Evolutionary conservation across 192 early-diverging fungal species (phyloP).

Genomic region (Lunasporangiospora selenospora): DNA sequence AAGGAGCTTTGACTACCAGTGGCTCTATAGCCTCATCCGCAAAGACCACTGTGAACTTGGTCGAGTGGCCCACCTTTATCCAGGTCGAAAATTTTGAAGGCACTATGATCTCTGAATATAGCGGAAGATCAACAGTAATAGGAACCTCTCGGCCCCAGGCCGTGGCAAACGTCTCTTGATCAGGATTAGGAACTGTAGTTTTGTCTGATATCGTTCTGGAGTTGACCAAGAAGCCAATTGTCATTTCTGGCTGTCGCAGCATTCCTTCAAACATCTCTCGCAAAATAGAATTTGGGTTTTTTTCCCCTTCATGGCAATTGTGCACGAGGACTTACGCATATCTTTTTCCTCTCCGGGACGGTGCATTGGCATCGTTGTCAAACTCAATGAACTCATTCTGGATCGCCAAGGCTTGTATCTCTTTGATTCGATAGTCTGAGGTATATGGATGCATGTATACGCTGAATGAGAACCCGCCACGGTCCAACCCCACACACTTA

Average conservation of each 20-base stretch:
- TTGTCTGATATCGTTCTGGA: not conserved
- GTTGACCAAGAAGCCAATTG: not conserved
- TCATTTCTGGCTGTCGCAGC: not conserved
- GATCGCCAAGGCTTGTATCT: constrained; percentile 1
- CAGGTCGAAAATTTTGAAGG: constrained; percentile 7
- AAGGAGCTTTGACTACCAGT: constrained; percentile 9
- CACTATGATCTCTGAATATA: not conserved
- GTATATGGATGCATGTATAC: constrained; percentile 11
- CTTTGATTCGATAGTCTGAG: constrained; percentile 1
- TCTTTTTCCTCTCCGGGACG: constrained; percentile 6
- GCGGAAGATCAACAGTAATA: constrained; percentile 2
- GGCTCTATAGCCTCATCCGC: not conserved
- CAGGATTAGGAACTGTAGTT: not conserved
- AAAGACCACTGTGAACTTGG: constrained; percentile 10
- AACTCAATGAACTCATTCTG: constrained; percentile 7
- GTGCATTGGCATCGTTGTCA: not conserved
- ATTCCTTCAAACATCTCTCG: too few species aligned
- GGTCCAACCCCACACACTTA: constrained; percentile 2
- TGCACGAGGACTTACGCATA: constrained; percentile 15
- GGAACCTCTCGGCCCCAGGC: constrained; percentile 15
- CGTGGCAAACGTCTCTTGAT: not conserved
- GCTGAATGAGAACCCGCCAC: not conserved
- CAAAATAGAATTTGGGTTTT: too few species aligned
- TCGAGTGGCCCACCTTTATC: constrained; percentile 1
- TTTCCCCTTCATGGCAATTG: too few species aligned